Evolutionary conservation across 2,329 filamentous ascomycete species (phyloP), one percentile per base, ranked within the genome.

Genomic region (Huntiella abstrusa): DNA sequence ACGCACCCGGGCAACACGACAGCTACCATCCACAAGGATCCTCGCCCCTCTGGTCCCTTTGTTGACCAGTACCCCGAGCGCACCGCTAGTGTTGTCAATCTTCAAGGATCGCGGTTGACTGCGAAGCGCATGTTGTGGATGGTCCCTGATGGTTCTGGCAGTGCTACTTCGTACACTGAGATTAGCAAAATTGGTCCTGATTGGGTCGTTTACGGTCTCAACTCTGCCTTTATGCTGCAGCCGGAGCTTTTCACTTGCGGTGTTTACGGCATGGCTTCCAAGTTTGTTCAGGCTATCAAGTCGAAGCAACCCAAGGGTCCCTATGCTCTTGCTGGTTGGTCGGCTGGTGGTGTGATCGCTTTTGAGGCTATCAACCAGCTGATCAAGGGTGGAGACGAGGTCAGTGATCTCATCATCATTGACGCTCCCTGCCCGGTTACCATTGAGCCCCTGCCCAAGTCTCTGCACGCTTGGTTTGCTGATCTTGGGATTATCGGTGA

Each of bases 301-400:
- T 71, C 75, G 4, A 77, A 79, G 43, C 80, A 85, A 59, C 75
- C 79, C 3, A 55, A 64, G 16, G 81, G 81, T 0, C 76, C 78
- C 0, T 83, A 83, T 59, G 68, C 70, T 43, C 60, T 85, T 1
- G 71, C 75, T 12, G 82, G 82, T 17, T 86, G 80, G 81, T 82
- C 75, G n/a, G 80, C 79, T 1, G 82, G 81, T 19, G 80, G 81
- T 33, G 77, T 83, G 41, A 76, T 78, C 49, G 78, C 80, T 37
- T 83, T 73, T 54, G 75, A 81, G 53, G 75, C 76, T 7, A 70
- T 75, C 12, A 69, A 70, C 46, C 71, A 78, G 51, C 65, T 83
- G 12, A 67, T 67, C 49, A 66, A 68, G 51, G 66, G 65, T 3
- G 70, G 71, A 12, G 71, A 80, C 39, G 56, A 56, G 13, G 74